A percentile compares a stretch with the other conserved stretches of the same genome.
phyloP scores from a whole-genome alignment of 306 rosid species.

The Carpinus fangiana region DNA sequence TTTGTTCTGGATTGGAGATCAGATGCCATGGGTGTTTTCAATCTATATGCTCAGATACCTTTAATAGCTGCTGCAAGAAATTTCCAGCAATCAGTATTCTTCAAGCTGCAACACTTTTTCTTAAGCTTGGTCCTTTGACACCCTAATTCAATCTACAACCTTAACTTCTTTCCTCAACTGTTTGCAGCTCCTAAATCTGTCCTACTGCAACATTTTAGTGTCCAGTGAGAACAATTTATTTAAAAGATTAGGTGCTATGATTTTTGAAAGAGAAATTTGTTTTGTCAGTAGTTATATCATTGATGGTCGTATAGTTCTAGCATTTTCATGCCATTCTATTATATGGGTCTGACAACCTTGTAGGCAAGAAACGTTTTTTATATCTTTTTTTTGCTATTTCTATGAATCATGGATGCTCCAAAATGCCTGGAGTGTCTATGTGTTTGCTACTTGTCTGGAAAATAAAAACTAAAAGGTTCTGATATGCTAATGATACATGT shows the following conservation, averaged over 20 bases:
- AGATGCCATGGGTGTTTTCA: neutral
- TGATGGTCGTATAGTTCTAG: neutral
- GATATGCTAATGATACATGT: neutral
- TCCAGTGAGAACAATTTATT: neutral
- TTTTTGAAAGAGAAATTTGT: neutral
- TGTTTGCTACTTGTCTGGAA: neutral
- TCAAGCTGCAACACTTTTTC: neutral
- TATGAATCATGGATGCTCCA: neutral
- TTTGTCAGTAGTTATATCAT: neutral
- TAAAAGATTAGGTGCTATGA: neutral
- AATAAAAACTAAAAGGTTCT: too few species aligned
- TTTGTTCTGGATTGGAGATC: neutral
- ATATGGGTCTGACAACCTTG: neutral
- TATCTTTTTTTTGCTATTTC: neutral
- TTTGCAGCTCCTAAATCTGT: neutral
- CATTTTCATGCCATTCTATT: neutral
- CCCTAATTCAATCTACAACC: neutral
- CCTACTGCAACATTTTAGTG: neutral
- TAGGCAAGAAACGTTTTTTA: neutral
- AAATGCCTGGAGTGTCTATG: neutral
- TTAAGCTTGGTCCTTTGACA: neutral
- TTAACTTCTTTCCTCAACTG: neutral
- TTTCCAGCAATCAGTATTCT: neutral
- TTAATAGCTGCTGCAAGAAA: neutral
- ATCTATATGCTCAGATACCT: neutral